Evolutionary conservation across 495 filamentous ascomycete species (phyloP), one percentile per base, ranked within the genome.

Genomic region (Tuber calosporum): DNA sequence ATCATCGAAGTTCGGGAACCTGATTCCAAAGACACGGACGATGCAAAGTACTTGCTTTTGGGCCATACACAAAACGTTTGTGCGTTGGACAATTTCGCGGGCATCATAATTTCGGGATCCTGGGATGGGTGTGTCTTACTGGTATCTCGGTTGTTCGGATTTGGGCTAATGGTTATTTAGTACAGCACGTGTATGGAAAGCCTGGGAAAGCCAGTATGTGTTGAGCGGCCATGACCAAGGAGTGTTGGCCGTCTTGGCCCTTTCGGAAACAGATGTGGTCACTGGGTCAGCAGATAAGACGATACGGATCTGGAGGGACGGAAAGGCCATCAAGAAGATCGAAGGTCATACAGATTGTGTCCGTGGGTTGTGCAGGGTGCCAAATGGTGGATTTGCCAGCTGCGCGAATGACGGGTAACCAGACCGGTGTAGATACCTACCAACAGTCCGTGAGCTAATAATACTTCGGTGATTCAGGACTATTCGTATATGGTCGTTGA

Each of bases 221-320:
- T 85, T 98, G 22, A 85, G 90, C 62, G 93, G 90, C 6, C 92
- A 96, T 79, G 87, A 89, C 74, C 92, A 87, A 67, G 90, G 87
- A 74, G 94, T 98, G 30, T 98, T 95, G 96, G 90, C 91, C 39
- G 95, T 97, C 6, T 82, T 98, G 72, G 92, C 90, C 34, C 92
- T 92, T 75, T 92, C 95, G 78, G 86, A 89, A 75, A 85, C 90
- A 38, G 93, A 90, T 0, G 85, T 98, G 66, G 89, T 97, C 74
- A 98, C 96, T 13, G 95, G 91, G 85, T 96, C 91, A 72, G 96
- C 95, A 73, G 96, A 99, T 83, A 89, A 91, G 78, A 84, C 89
- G 43, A 95, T 99, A 66, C 90, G 94, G 73, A 85, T 98, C 22
- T 99, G 91, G 81, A 86, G 89, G 74, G 84, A 87, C 34, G 91